A percentile compares a stretch with the other conserved stretches of the same genome.
These are phyloP conservation scores for Malus hybrid DNA, from an alignment of 331 rosid species.

Conservation along the genomic window DNA sequence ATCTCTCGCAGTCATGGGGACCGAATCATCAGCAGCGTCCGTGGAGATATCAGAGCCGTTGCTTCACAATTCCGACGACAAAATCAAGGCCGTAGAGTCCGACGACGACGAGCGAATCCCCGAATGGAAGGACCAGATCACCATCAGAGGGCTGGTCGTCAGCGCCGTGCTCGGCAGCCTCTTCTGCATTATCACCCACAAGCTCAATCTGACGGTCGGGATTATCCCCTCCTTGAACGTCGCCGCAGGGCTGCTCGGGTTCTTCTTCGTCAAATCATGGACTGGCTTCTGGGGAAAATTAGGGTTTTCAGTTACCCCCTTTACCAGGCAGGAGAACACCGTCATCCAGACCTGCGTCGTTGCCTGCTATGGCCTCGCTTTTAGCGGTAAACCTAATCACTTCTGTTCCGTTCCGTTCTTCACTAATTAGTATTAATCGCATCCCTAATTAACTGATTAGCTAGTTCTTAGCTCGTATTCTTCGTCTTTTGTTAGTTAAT, in stretches of 20 bases:
- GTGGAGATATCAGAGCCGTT: conserved; percentile 54
- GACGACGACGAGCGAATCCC: conserved; percentile 34
- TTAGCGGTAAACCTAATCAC: conserved; percentile 44
- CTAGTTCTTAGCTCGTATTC: neutral
- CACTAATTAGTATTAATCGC: neutral
- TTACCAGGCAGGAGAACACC: conserved; percentile 87
- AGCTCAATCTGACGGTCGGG: conserved; percentile 81
- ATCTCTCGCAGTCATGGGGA: conserved; percentile 28
- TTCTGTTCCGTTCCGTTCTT: neutral
- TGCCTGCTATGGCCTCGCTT: conserved; percentile 94
- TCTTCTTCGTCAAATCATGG: conserved; percentile 84
- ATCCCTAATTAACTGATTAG: no score
- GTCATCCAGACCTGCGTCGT: conserved; percentile 97
- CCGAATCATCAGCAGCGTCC: conserved; percentile 23
- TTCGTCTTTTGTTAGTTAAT: neutral
- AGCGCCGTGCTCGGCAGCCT: conserved; percentile 64
- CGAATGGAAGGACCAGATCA: conserved; percentile 87
- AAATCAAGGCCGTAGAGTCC: conserved; percentile 2
- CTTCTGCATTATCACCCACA: conserved; percentile 83
- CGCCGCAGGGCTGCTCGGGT: conserved; percentile 75
- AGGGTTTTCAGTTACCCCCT: conserved; percentile 51
- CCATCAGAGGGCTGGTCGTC: conserved; percentile 75
- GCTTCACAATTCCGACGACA: conserved; percentile 22
- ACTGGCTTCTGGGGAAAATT: conserved; percentile 43
- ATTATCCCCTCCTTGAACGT: conserved; percentile 85